Conservation (phyloP, 192 early-diverging fungal species). For the Podila epigama region DNA sequence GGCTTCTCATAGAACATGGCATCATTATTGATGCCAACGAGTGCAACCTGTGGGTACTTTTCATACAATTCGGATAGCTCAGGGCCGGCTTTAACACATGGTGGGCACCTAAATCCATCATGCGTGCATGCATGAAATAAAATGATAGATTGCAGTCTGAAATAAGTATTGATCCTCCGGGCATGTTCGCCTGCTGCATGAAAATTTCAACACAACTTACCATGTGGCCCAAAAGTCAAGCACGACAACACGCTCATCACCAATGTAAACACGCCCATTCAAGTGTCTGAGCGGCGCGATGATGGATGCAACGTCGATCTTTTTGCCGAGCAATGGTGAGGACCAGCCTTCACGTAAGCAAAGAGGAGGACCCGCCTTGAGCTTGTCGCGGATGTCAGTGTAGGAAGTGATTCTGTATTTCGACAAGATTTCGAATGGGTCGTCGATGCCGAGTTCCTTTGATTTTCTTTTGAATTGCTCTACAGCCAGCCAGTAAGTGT, state of each 20-base stretch:
- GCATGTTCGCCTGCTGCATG: no score
- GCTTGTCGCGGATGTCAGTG: conserved; percentile 18
- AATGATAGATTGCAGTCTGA: background rate
- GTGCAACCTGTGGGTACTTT: conserved; percentile 21
- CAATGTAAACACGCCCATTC: conserved; percentile 11
- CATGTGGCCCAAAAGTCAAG: conserved; percentile 48
- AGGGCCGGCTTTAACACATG: conserved; percentile 26
- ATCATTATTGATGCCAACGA: conserved; percentile 37
- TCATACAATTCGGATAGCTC: conserved; percentile 28
- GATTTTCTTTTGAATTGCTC: conserved; percentile 22
- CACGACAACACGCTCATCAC: conserved; percentile 28
- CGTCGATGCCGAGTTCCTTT: conserved; percentile 24
- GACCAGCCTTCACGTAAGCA: conserved; percentile 31
- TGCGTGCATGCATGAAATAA: background rate
- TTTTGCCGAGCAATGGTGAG: conserved; percentile 7
- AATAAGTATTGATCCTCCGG: background rate
- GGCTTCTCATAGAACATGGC: conserved; percentile 5
- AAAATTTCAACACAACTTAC: background rate
- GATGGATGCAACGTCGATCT: conserved; percentile 3
- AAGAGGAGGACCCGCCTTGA: conserved; percentile 23
- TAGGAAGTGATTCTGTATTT: conserved; percentile 13
- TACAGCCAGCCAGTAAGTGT: conserved; percentile 19
- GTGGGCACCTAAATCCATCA: conserved; percentile 11
- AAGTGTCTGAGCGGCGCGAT: conserved; percentile 15
- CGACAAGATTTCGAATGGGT: conserved; percentile 26